Evolutionary conservation across 352 stramenopile genomes (phyloP), one percentile per base, ranked within the genome.

Genomic region (Vaucheria bursata): DNA sequence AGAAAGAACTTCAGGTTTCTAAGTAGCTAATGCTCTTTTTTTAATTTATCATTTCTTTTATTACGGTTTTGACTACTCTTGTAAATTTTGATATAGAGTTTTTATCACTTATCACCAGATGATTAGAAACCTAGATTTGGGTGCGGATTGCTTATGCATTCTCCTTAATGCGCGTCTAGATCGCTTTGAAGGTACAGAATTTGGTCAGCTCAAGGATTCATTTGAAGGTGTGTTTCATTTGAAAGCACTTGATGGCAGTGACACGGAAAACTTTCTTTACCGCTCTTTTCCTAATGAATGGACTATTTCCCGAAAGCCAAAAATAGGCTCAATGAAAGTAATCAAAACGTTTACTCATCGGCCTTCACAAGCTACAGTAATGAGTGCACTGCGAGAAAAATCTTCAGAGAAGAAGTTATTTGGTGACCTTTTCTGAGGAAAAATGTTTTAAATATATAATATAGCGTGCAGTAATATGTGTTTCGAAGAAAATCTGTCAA

Each of bases 271-370:
- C 8, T 74, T 83, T 25, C 50, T 83, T 52, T 83, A 77, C 65
- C 73, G 78, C 18, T 53, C 78, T 5, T 83, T 80, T 49, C 78
- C 78, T 29, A 83, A 83, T 68, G 78, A 82, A 59, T 83, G 78
- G 78, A 81, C 78, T 0, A 52, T 83, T 12, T 70, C 70, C 2
- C 72, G 69, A 34, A 83, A 83, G 45, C 78, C 78, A 34, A 83
- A 83, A 29, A 29, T 83, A 1, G 78, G 78, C 1, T 73, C 78
- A 2, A 72, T 73, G 69, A 81, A 81, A 69, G 78, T 67, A 31
- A 0, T 72, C 31, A 40, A 36, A 34, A 25, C 12, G 31, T 72
- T 36, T 38, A 40, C 36, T 2, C 36, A 12, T 25, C 12, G 65
- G 31, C 65, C 65, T 2, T 2, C 6, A 7, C 33, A 1, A 37